Conservation (phyloP, 495 filamentous ascomycete genomes). For the Hypoxylon trugodes region DNA sequence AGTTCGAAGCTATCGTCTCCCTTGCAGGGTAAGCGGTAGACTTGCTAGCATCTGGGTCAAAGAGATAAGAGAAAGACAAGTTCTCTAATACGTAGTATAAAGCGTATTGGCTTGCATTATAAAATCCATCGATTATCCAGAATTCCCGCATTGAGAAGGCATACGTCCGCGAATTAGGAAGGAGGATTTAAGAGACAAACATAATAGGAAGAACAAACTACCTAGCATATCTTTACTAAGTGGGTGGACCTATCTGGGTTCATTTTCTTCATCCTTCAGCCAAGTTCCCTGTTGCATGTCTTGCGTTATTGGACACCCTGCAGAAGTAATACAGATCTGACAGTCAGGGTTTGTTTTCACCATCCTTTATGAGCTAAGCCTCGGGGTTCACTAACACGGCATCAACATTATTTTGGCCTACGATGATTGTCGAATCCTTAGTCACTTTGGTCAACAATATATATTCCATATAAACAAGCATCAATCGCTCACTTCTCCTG, state of each 20-base stretch:
- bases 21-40: constrained; percentile 2
- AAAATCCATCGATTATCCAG: not conserved
- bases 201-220: constrained; percentile 1
- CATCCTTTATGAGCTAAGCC: constrained; percentile 2
- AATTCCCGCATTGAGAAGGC: not conserved
- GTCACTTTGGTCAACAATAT: not conserved
- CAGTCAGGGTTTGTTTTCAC: constrained; percentile 2
- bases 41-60: constrained; percentile 8
- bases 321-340: constrained; percentile 31
- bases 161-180: not conserved
- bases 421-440: constrained; percentile 20
- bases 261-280: not conserved
- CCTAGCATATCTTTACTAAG: constrained; percentile 9
- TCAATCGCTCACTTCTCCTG: not conserved
- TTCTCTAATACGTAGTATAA: not conserved
- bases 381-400: constrained; percentile 15
- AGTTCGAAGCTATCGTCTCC: not conserved
- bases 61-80: not conserved
- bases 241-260: not conserved
- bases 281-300: not conserved
- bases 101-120: constrained; percentile 8
- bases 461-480: constrained; percentile 9
- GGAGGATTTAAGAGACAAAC: not conserved
- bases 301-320: constrained; percentile 6
- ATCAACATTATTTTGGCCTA: constrained; percentile 11